Percentiles rank a stretch among this genome's conserved stretches.
These are phyloP conservation scores for Boletus sp. DNA, from an alignment of 768 basidiomycete species.

Conservation along the genomic window DNA sequence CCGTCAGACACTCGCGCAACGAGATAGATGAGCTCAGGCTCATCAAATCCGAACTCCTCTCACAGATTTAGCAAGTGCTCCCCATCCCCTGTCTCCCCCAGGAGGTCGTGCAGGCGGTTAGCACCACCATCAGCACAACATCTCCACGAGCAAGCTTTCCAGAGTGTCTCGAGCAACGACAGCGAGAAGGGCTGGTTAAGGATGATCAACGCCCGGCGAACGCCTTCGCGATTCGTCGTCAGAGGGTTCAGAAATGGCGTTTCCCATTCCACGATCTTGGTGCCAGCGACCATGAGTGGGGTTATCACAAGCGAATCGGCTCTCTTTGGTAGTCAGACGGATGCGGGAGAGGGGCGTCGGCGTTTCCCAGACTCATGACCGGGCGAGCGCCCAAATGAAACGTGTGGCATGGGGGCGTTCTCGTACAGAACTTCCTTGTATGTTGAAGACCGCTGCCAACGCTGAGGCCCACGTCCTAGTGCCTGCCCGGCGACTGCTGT, in stretches of 20 bases:
- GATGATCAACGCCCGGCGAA: conserved; percentile 65
- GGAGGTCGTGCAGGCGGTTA: conserved; percentile 71
- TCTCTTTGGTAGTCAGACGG: neutral
- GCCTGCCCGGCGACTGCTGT: conserved; percentile 1
- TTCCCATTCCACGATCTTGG: conserved; percentile 20
- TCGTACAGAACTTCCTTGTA: conserved; percentile 16
- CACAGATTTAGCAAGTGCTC: conserved; percentile 15
- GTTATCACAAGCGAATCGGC: neutral
- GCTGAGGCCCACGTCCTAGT: neutral
- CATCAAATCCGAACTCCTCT: neutral
- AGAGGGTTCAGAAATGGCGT: conserved; percentile 24
- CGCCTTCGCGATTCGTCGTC: neutral
- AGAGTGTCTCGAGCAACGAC: conserved; percentile 60
- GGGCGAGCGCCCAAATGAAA: neutral
- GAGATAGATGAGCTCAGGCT: neutral
- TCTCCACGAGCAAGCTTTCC: conserved; percentile 47
- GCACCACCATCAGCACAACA: conserved; percentile 88
- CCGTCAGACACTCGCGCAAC: neutral
- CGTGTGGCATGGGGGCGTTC: neutral
- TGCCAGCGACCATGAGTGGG: conserved; percentile 2
- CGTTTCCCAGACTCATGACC: neutral
- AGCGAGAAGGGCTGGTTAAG: conserved; percentile 85
- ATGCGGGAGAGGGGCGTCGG: neutral
- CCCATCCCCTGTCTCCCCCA: conserved; percentile 11
- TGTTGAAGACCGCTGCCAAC: conserved; percentile 3